Evolutionary conservation across 2,329 filamentous ascomycete genomes (phyloP).

Genomic region (Thielaviopsis euricoi): DNA sequence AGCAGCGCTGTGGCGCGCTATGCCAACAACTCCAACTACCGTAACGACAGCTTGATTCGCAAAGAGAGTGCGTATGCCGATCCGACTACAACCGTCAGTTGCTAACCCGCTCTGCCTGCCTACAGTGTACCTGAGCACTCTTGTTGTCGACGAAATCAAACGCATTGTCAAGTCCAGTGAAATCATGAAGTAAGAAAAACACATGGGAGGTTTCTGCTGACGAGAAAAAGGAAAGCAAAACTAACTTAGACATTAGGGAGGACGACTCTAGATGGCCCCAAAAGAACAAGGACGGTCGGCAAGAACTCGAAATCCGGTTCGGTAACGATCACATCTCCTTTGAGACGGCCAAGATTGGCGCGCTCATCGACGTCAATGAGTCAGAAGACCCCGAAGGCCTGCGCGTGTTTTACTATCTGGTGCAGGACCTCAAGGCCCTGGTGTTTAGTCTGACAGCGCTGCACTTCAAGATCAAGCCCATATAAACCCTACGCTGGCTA

Average conservation of each 20-base stretch:
- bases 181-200: conserved; percentile 64
- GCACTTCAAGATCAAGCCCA: conserved; percentile 91
- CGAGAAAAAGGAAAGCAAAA: background rate
- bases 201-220: background rate
- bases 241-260: conserved; percentile 44
- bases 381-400: conserved; percentile 91
- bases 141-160: conserved; percentile 87
- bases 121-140: conserved; percentile 84
- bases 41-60: conserved; percentile 93
- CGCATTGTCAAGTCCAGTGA: conserved; percentile 94
- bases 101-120: background rate
- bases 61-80: conserved; percentile 76
- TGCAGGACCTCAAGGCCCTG: conserved; percentile 90
- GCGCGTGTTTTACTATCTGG: conserved; percentile 95
- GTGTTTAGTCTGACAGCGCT: conserved; percentile 92
- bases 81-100: background rate
- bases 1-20: conserved; percentile 88
- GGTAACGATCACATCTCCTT: conserved; percentile 96
- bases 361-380: conserved; percentile 88
- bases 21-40: conserved; percentile 98
- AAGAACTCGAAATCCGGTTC: conserved; percentile 87
- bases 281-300: conserved; percentile 96
- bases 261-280: conserved; percentile 97
- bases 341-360: conserved; percentile 98
- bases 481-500: conserved; percentile 24